phyloP scores from a whole-genome alignment of 768 basidiomycete species.

The Lactifluus echinatus region DNA sequence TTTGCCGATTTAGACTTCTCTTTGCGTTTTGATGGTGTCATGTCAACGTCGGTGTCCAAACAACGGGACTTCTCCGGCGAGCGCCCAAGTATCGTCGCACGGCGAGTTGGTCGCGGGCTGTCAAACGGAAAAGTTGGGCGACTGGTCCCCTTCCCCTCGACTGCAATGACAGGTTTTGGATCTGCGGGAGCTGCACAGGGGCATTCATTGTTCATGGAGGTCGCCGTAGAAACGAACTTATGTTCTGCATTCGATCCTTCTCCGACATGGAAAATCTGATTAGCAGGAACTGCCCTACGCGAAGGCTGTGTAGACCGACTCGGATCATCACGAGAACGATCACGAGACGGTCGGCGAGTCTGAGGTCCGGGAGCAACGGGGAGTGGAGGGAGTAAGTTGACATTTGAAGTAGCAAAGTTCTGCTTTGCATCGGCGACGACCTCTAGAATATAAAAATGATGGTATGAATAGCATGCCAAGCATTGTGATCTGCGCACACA shows the following conservation, averaged over 20 bases:
- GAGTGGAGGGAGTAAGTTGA: conserved; percentile 47
- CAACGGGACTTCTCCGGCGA: conserved; percentile 39
- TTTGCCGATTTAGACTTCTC: conserved; percentile 62
- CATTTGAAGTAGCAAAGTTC: conserved; percentile 51
- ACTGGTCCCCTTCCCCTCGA: conserved; percentile 22
- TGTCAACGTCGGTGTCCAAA: conserved; percentile 30
- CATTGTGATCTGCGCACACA: conserved; percentile 25
- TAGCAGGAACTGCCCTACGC: conserved; percentile 54
- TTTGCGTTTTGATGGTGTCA: conserved; percentile 53
- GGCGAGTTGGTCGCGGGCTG: conserved; percentile 32
- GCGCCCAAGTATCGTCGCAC: conserved; percentile 61
- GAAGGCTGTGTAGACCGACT: conserved; percentile 48
- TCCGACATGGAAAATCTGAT: conserved; percentile 57
- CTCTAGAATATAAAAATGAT: conserved; percentile 34
- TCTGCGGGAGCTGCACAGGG: conserved; percentile 7
- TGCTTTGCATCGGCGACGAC: conserved; percentile 76
- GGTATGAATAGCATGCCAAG: background rate
- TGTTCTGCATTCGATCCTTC: conserved; percentile 27
- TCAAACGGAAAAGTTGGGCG: conserved; percentile 17
- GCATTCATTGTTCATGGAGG: background rate
- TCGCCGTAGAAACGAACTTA: conserved; percentile 23
- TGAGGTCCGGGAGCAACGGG: conserved; percentile 38
- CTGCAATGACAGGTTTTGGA: conserved; percentile 23
- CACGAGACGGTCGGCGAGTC: conserved; percentile 35
- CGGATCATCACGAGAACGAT: conserved; percentile 34